These are phyloP conservation scores for Botrytis fabae DNA, from an alignment of 2,329 filamentous ascomycete genomes.

Conservation along the genomic window DNA sequence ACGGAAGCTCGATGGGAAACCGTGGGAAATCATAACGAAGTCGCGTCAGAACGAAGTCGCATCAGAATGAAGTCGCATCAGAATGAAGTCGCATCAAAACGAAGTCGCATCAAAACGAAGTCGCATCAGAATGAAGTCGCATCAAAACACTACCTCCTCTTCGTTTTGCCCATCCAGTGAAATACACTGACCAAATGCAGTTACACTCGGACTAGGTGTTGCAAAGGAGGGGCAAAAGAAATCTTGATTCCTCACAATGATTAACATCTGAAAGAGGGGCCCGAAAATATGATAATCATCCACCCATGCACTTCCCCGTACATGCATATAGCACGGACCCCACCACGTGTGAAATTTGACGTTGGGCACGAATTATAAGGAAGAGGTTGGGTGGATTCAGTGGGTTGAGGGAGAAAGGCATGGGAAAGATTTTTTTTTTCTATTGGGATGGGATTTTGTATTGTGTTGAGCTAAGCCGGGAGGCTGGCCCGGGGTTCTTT, in stretches of 20 bases:
- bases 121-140: not conserved
- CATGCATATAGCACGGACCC: constrained; percentile 9
- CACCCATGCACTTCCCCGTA: constrained; percentile 1
- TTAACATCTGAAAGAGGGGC: constrained; percentile 2
- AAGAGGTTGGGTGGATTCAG: not conserved
- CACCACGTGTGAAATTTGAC: constrained; percentile 8
- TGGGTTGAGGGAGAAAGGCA: not conserved
- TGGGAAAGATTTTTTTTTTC: not conserved
- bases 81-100: not conserved
- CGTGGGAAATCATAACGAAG: not conserved
- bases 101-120: not conserved
- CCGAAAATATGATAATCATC: not conserved
- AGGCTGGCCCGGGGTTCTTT: not conserved
- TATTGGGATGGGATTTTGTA: not conserved
- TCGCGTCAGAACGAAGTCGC: not conserved
- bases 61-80: not conserved
- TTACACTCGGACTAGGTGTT: not conserved
- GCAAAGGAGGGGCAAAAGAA: not conserved
- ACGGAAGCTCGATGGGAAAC: not conserved
- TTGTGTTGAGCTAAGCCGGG: not conserved
- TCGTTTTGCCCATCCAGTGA: not conserved
- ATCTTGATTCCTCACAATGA: not conserved
- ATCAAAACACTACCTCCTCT: not conserved
- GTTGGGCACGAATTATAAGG: constrained; percentile 3
- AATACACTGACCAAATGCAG: not conserved